Evolutionary conservation across 202 grass and related monocot genomes (phyloP).

Genomic region (Brachypodium distachyon): DNA sequence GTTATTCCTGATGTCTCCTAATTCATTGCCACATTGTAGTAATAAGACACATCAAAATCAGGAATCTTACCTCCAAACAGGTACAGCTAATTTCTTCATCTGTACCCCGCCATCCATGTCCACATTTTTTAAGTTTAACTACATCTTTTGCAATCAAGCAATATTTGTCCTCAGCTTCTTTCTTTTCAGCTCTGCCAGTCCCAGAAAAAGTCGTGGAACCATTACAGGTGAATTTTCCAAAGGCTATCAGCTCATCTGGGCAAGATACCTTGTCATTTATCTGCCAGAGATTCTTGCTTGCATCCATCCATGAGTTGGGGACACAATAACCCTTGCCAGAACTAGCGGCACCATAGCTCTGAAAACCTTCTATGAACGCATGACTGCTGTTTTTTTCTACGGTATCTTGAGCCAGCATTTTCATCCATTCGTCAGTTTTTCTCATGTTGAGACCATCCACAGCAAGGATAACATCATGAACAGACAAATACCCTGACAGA

Average conservation of each 20-base stretch:
- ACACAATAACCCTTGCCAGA: conserved; percentile 76
- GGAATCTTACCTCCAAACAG: conserved; percentile 57
- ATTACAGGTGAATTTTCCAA: conserved; percentile 31
- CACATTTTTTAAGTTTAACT: conserved; percentile 69
- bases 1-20: background rate
- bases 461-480: conserved; percentile 69
- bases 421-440: conserved; percentile 59
- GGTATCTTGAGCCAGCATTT: conserved; percentile 39
- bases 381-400: conserved; percentile 11
- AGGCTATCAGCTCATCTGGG: conserved; percentile 47
- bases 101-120: conserved; percentile 30
- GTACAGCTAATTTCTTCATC: conserved; percentile 35
- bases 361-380: conserved; percentile 23
- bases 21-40: conserved; percentile 1
- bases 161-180: conserved; percentile 37
- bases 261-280: conserved; percentile 54
- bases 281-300: conserved; percentile 49
- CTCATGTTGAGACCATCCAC: conserved; percentile 69
- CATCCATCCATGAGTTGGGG: conserved; percentile 67
- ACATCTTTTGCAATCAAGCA: conserved; percentile 93
- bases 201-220: conserved; percentile 22
- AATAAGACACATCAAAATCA: conserved; percentile 3
- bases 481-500: conserved; percentile 57
- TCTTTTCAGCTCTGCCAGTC: conserved; percentile 7
- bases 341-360: conserved; percentile 24